Conservation (phyloP, 2,329 filamentous ascomycete species). For the Ascocoryne sarcoides region DNA sequence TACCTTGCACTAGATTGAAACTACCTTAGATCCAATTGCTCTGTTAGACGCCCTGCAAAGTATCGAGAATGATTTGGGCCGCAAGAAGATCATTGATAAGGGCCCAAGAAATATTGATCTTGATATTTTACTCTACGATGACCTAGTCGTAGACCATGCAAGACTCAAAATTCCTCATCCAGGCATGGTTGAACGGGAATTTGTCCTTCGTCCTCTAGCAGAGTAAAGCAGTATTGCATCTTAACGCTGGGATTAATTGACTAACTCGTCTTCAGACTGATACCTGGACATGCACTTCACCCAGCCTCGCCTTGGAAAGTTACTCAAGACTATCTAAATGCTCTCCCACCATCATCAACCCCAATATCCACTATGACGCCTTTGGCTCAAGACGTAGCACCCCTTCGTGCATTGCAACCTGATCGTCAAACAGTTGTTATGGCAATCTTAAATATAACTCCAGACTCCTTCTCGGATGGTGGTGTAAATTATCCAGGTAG, state of each 20-base stretch:
- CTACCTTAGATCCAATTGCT: constrained; percentile 61
- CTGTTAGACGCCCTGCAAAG: constrained; percentile 74
- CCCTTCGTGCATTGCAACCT: constrained; percentile 50
- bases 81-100: constrained; percentile 82
- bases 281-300: constrained; percentile 45
- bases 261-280: constrained; percentile 35
- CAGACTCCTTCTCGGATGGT: constrained; percentile 95
- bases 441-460: constrained; percentile 91
- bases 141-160: constrained; percentile 55
- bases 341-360: constrained; percentile 40
- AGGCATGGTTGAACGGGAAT: constrained; percentile 82
- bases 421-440: constrained; percentile 65
- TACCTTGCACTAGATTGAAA: constrained; percentile 82
- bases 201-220: constrained; percentile 79
- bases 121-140: constrained; percentile 78
- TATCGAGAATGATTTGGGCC: constrained; percentile 72
- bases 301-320: constrained; percentile 49
- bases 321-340: constrained; percentile 51
- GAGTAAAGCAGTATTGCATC: constrained; percentile 44
- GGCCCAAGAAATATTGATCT: constrained; percentile 91
- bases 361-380: constrained; percentile 53
- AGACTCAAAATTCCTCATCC: constrained; percentile 79
- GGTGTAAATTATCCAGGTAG: constrained; percentile 48
- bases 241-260: constrained; percentile 8
- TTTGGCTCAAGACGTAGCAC: constrained; percentile 38